phyloP scores from a whole-genome alignment of 2,329 filamentous ascomycete genomes.

The Aspergillus sp. region DNA sequence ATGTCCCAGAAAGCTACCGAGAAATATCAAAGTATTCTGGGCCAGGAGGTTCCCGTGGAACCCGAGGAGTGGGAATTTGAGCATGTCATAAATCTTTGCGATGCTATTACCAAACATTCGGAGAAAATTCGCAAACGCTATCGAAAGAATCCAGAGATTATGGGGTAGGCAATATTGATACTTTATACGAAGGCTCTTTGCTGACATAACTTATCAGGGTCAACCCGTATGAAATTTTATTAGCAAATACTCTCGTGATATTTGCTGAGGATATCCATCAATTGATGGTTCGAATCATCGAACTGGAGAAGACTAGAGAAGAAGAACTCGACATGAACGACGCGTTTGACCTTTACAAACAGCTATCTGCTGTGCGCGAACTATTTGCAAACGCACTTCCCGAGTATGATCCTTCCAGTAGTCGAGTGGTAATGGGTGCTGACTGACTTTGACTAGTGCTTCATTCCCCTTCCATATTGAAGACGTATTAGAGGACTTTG shows the following conservation, averaged over 20 bases:
- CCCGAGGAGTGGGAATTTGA: conserved; percentile 86
- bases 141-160: conserved; percentile 79
- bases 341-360: conserved; percentile 89
- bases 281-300: conserved; percentile 77
- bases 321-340: conserved; percentile 84
- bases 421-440: conserved; percentile 5
- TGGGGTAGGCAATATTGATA: conserved; percentile 58
- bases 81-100: conserved; percentile 85
- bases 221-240: conserved; percentile 67
- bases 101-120: conserved; percentile 79
- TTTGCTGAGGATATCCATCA: conserved; percentile 89
- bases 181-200: conserved; percentile 17
- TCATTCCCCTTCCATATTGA: conserved; percentile 88
- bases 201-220: conserved; percentile 36
- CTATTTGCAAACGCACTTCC: conserved; percentile 78
- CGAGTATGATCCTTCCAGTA: conserved; percentile 37
- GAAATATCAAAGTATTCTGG: conserved; percentile 77
- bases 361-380: conserved; percentile 78
- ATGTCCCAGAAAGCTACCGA: conserved; percentile 72
- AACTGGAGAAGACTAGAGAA: conserved; percentile 66
- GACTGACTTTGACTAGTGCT: conserved; percentile 34
- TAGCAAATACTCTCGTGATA: conserved; percentile 80
- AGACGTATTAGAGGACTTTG: conserved; percentile 80
- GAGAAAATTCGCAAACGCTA: conserved; percentile 92
- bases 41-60: conserved; percentile 75